Evolutionary conservation across 345 rosid species (phyloP), one percentile per base, ranked within the genome.

Genomic region (Angophora floribunda): DNA sequence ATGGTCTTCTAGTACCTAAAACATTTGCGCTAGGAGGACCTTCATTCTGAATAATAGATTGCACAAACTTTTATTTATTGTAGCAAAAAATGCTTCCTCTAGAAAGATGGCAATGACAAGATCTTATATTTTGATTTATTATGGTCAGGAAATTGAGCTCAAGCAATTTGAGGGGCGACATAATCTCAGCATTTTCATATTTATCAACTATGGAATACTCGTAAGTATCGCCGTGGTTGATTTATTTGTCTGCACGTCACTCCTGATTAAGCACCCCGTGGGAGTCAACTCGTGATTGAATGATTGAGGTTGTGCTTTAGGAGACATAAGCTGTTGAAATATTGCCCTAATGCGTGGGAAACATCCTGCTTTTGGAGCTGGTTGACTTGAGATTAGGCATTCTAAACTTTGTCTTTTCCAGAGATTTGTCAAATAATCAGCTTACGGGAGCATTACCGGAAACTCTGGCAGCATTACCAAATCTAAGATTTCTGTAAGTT

Each of bases 401-500:
- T 61, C 70, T 61, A 28, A 61, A 63, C 70, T 28, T 63, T 4
- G 4, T 45, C 26, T 24, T 49, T 63, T 51, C 5, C 93, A 95
- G 97, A 91, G 97, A 96, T 87, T 90, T 95, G 53, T 96, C 98
- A 5, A 91, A 92, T 59, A 96, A 94, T 86, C 90, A 53, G 79
- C 89, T 96, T 79, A 87, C 89, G 16, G 97, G 97, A 79, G 28
- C 85, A 2, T 84, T 96, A 61, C 97, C 98, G 6, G 86, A 21
- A 1, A 87, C 90, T 87, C 86, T 96, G 1, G 88, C 92, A 9
- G 49, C 87, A 30, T 52, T 94, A 91, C 30, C 87, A 22, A 65
- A 47, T 52, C 88, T 96, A 65, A 94, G 32, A 55, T 36, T 88
- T 89, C 87, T 96, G 95, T 95, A 89, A 93, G 96, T 93, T 7